Evolutionary conservation across 2,329 filamentous ascomycete species (phyloP).

Genomic region (Pseudogymnoascus sp.): DNA sequence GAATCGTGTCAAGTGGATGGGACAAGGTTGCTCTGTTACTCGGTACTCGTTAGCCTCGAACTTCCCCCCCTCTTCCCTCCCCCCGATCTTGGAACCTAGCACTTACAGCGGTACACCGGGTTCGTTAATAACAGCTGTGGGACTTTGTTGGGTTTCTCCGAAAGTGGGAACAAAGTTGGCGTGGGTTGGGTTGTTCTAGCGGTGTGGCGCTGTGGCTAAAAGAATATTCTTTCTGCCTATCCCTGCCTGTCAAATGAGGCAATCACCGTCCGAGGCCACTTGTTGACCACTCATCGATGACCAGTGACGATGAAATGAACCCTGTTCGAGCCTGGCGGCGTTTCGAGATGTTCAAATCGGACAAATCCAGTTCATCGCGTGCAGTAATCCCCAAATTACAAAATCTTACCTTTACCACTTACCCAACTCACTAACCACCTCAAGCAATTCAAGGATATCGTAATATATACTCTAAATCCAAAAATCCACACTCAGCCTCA

Average conservation of each 20-base stretch:
- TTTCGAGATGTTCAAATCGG: not conserved
- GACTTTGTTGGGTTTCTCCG: not conserved
- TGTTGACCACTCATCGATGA: not conserved
- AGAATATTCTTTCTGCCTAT: not conserved
- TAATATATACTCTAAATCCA: not conserved
- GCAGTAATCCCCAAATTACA: not conserved
- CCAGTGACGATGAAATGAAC: not conserved
- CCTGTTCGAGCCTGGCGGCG: not conserved
- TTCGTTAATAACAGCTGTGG: not conserved
- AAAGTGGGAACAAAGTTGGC: too few species aligned
- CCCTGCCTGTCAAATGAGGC: slow-evolving; percentile 3
- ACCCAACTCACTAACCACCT: not conserved
- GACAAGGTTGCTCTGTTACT: not conserved
- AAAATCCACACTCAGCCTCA: not conserved
- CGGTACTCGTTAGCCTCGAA: slow-evolving; percentile 1
- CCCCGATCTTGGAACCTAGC: not conserved
- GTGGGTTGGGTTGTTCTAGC: not conserved
- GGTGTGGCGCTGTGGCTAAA: slow-evolving; percentile 6
- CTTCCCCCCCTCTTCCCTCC: not conserved
- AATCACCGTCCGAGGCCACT: not conserved
- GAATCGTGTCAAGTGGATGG: slow-evolving; percentile 2
- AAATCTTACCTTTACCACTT: not conserved
- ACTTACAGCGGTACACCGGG: not conserved
- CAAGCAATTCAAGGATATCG: not conserved
- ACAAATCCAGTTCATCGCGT: not conserved